Percentiles rank a stretch among this genome's conserved stretches.
phyloP scores from a whole-genome alignment of 2,329 filamentous ascomycete genomes.

The Cladosporium sp. region DNA sequence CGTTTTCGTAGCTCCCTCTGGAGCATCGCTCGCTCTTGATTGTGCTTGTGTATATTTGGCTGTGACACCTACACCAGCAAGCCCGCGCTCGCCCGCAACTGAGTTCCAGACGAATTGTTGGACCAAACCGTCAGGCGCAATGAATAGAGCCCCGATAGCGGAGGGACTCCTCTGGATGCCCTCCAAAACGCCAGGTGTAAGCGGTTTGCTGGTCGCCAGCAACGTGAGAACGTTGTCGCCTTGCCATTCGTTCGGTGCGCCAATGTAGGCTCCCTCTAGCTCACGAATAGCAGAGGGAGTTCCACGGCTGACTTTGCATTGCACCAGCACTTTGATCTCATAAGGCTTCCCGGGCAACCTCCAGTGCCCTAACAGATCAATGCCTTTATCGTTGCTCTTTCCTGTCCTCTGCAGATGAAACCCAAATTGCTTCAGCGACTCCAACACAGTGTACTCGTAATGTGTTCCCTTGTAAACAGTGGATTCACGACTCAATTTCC shows the following conservation, averaged over 20 bases:
- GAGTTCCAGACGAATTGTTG: constrained; percentile 71
- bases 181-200: constrained; percentile 74
- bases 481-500: constrained; percentile 51
- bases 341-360: constrained; percentile 42
- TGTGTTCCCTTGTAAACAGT: constrained; percentile 67
- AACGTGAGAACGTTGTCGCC: constrained; percentile 63
- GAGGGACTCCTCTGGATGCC: constrained; percentile 62
- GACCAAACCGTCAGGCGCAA: constrained; percentile 54
- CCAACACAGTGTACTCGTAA: constrained; percentile 68
- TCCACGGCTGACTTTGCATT: constrained; percentile 63
- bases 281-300: constrained; percentile 63
- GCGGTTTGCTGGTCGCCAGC: constrained; percentile 63
- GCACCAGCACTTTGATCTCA: constrained; percentile 46
- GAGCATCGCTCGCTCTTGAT: background rate
- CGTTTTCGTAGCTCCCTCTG: background rate
- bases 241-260: constrained; percentile 70
- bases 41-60: constrained; percentile 15
- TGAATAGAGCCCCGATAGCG: constrained; percentile 69
- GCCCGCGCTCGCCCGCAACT: constrained; percentile 56
- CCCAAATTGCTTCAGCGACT: constrained; percentile 55
- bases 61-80: constrained; percentile 49
- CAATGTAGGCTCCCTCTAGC: constrained; percentile 72
- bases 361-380: constrained; percentile 73
- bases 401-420: constrained; percentile 65
- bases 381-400: constrained; percentile 63